phyloP scores from a whole-genome alignment of 805 yeast species.

The Yueomyces sinensis region DNA sequence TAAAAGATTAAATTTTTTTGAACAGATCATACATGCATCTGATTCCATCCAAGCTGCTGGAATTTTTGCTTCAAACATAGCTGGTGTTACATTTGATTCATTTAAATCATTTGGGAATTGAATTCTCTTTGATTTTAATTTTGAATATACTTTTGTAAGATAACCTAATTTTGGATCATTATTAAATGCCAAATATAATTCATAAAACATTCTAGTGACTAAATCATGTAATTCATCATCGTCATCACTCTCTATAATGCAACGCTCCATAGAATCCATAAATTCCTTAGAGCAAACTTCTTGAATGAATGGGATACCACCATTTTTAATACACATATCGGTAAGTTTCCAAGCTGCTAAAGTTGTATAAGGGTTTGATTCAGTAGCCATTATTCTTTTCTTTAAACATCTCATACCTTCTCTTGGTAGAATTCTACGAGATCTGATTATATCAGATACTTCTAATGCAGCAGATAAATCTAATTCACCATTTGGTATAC shows the following conservation, averaged over 20 bases:
- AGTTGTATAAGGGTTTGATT: conserved; percentile 65
- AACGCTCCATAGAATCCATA: conserved; percentile 54
- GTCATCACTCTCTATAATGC: conserved; percentile 26
- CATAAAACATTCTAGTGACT: conserved; percentile 53
- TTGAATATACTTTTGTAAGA: conserved; percentile 47
- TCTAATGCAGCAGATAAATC: conserved; percentile 69
- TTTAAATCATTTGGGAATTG: conserved; percentile 40
- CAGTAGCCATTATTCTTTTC: conserved; percentile 47
- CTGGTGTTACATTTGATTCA: conserved; percentile 14
- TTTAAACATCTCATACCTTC: conserved; percentile 80
- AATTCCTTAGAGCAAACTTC: conserved; percentile 80
- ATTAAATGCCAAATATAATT: conserved; percentile 66
- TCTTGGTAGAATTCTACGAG: conserved; percentile 64
- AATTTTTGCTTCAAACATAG: conserved; percentile 72
- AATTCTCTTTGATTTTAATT: conserved; percentile 48
- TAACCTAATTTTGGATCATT: conserved; percentile 52
- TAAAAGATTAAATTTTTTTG: conserved; percentile 61
- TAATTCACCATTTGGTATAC: conserved; percentile 85
- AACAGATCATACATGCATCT: conserved; percentile 90
- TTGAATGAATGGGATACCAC: conserved; percentile 72
- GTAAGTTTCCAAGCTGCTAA: conserved; percentile 61
- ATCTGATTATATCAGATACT: conserved; percentile 73
- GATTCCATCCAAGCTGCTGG: conserved; percentile 98
- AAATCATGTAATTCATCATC: conserved; percentile 44
- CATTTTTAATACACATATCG: conserved; percentile 84